Evolutionary conservation across 352 stramenopile genomes (phyloP).

Genomic region (Phytopythium montanum): DNA sequence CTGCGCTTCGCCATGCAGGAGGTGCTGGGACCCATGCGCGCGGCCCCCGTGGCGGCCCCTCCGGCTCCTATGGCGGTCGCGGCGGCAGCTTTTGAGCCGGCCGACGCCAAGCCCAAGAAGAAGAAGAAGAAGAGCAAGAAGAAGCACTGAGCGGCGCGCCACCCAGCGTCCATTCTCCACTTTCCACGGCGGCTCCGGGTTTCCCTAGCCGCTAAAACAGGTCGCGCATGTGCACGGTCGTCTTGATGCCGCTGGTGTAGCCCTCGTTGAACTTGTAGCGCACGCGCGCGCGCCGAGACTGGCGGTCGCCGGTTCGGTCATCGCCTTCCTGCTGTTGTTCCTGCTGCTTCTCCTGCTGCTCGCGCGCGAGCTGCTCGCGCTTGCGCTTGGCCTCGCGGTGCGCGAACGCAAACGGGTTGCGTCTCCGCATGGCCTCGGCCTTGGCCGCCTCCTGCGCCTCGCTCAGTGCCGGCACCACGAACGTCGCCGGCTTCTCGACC

Average conservation of each 20-base stretch:
- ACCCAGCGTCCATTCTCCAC: neutral
- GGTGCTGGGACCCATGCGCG: slow-evolving; percentile 53
- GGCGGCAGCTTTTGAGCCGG: neutral
- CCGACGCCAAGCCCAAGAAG: slow-evolving; percentile 20
- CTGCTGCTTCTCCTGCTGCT: slow-evolving; percentile 33
- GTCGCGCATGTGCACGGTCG: slow-evolving; percentile 82
- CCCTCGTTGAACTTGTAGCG: slow-evolving; percentile 91
- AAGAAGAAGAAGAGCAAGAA: slow-evolving; percentile 44
- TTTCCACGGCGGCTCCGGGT: no score
- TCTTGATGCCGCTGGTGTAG: slow-evolving; percentile 89
- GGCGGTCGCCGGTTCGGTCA: slow-evolving; percentile 9
- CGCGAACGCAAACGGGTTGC: slow-evolving; percentile 78
- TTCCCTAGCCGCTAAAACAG: slow-evolving; percentile 51
- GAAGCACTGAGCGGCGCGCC: slow-evolving; percentile 26
- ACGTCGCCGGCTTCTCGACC: slow-evolving; percentile 29
- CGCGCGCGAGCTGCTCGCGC: slow-evolving; percentile 40
- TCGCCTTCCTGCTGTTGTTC: neutral
- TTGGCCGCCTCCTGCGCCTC: slow-evolving; percentile 59
- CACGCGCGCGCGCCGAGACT: slow-evolving; percentile 38
- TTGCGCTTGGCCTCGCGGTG: slow-evolving; percentile 81
- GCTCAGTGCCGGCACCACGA: slow-evolving; percentile 50
- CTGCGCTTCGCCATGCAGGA: slow-evolving; percentile 71
- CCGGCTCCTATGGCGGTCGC: slow-evolving; percentile 1
- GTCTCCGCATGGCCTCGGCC: slow-evolving; percentile 54
- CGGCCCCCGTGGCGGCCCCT: slow-evolving; percentile 1